A percentile compares a stretch with the other conserved stretches of the same genome.
Conservation (phyloP, 2,329 filamentous ascomycete genomes). For the Raffaelea deltoideospora region DNA sequence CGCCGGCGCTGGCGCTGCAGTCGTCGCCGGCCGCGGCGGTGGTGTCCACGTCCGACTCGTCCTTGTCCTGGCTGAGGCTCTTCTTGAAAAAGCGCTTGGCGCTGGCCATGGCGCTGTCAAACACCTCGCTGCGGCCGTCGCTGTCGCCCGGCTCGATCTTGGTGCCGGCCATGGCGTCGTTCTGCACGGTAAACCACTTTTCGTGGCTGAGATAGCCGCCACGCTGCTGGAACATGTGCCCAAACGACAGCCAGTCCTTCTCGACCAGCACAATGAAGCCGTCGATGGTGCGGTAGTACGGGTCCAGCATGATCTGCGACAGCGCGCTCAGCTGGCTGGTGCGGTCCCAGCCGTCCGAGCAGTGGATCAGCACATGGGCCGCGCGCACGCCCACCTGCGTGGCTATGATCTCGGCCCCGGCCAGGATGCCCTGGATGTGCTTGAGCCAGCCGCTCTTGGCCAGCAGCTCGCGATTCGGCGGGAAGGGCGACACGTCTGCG, state of each 20-base stretch:
- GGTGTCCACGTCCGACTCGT: conserved; percentile 46
- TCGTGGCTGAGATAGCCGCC: conserved; percentile 78
- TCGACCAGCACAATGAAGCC: conserved; percentile 91
- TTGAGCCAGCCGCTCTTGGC: conserved; percentile 80
- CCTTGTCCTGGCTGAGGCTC: conserved; percentile 44
- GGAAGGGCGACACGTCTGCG: conserved; percentile 69
- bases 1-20: conserved; percentile 17
- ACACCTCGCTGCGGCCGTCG: conserved; percentile 52
- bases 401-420: conserved; percentile 72
- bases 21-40: conserved; percentile 27
- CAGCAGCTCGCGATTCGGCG: conserved; percentile 68
- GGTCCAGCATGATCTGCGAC: conserved; percentile 85
- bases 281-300: conserved; percentile 85
- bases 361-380: conserved; percentile 91
- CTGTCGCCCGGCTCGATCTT: conserved; percentile 46
- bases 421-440: conserved; percentile 71
- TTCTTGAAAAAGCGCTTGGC: conserved; percentile 86
- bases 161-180: conserved; percentile 55
- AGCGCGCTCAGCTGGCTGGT: conserved; percentile 89
- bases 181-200: conserved; percentile 85
- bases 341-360: conserved; percentile 96
- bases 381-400: conserved; percentile 81
- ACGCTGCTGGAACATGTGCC: conserved; percentile 93
- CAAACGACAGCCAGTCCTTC: conserved; percentile 96
- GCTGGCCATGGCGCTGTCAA: conserved; percentile 72